A percentile compares a stretch with the other conserved stretches of the same genome.
Conservation (phyloP, 2,329 filamentous ascomycete species). For the Sarocladiaceae sp. region DNA sequence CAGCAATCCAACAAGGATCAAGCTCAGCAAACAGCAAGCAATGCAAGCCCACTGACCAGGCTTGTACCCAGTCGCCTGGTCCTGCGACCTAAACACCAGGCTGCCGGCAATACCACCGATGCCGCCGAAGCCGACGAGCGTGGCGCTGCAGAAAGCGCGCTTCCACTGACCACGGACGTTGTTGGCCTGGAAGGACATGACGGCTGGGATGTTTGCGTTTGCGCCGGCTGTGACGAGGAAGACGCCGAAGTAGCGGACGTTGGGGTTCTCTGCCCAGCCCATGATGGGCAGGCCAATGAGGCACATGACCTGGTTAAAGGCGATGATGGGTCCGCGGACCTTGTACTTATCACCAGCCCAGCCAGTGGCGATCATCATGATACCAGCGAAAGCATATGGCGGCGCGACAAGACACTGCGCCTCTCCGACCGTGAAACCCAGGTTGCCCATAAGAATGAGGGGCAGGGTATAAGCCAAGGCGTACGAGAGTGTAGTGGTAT, state of each 20-base stretch:
- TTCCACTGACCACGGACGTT: slow-evolving; percentile 22
- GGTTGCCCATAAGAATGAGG: slow-evolving; percentile 60
- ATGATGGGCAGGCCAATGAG: slow-evolving; percentile 69
- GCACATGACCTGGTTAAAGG: slow-evolving; percentile 61
- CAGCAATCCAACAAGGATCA: slow-evolving; percentile 39
- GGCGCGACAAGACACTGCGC: slow-evolving; percentile 70
- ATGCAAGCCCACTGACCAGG: slow-evolving; percentile 54
- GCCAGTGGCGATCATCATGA: slow-evolving; percentile 56
- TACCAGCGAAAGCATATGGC: slow-evolving; percentile 61
- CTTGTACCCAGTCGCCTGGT: slow-evolving; percentile 41
- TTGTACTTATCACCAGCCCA: slow-evolving; percentile 65
- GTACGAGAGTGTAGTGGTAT: slow-evolving; percentile 68
- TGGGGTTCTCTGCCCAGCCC: slow-evolving; percentile 56
- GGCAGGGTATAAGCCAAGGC: slow-evolving; percentile 76
- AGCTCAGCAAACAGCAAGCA: slow-evolving; percentile 40
- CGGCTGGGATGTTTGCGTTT: slow-evolving; percentile 71
- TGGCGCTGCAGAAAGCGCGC: slow-evolving; percentile 18
- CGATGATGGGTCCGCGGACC: slow-evolving; percentile 61
- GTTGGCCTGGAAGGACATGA: slow-evolving; percentile 79
- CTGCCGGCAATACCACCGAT: slow-evolving; percentile 19
- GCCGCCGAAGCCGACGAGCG: slow-evolving; percentile 16
- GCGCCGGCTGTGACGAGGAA: slow-evolving; percentile 74
- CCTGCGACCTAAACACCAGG: slow-evolving; percentile 16
- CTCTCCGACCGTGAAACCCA: slow-evolving; percentile 60
- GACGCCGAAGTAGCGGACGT: slow-evolving; percentile 66